phyloP scores from a whole-genome alignment of 1,139 yeast genomes.

The Hemisphaericaspora xylanilytica region DNA sequence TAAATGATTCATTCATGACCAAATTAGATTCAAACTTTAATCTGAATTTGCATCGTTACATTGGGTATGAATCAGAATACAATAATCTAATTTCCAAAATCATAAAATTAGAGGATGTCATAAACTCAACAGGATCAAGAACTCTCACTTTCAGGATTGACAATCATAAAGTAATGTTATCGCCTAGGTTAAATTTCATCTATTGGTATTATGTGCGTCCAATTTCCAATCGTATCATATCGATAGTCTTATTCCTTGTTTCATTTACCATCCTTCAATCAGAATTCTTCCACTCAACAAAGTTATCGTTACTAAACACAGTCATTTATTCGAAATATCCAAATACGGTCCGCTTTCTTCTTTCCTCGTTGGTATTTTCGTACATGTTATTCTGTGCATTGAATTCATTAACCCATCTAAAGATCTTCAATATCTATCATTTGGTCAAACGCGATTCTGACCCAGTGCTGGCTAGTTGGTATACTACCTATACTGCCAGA shows the following conservation, averaged over 20 bases:
- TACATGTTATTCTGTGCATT: constrained; percentile 70
- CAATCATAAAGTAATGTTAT: constrained; percentile 18
- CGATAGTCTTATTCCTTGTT: constrained; percentile 35
- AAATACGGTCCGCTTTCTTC: constrained; percentile 30
- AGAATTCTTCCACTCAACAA: constrained; percentile 72
- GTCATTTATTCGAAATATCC: constrained; percentile 30
- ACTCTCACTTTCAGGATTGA: constrained; percentile 30
- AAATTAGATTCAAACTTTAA: constrained; percentile 39
- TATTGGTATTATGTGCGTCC: constrained; percentile 49
- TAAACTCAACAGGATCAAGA: constrained; percentile 32
- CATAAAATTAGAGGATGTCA: constrained; percentile 41
- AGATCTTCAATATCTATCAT: constrained; percentile 74
- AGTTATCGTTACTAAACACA: constrained; percentile 57
- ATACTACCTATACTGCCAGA: constrained; percentile 78
- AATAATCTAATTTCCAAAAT: constrained; percentile 32
- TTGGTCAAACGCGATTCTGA: constrained; percentile 68
- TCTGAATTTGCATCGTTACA: constrained; percentile 34
- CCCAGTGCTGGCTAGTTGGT: constrained; percentile 72
- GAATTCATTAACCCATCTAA: constrained; percentile 63
- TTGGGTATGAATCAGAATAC: constrained; percentile 45
- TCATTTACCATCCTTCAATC: constrained; percentile 65
- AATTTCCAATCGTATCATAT: constrained; percentile 34
- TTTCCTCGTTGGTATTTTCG: constrained; percentile 46
- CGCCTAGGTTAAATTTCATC: constrained; percentile 27
- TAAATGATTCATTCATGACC: constrained; percentile 34